Conservation (phyloP, 78 protist genomes). For the Mastigamoeba balamuthi region DNA sequence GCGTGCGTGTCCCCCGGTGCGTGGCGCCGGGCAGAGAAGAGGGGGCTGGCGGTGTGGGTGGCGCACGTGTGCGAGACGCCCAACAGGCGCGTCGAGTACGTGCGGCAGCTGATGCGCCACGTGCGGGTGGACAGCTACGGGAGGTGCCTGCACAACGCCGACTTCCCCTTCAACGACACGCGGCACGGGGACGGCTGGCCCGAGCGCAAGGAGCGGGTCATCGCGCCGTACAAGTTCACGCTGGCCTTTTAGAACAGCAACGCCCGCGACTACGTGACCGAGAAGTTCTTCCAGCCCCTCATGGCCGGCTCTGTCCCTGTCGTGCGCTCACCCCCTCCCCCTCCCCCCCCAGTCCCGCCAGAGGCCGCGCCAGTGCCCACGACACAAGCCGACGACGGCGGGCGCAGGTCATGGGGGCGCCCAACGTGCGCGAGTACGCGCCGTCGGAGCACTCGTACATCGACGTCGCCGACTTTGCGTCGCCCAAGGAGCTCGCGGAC, state of each 20-base stretch:
- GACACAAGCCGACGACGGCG: not conserved
- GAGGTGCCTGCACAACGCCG: not conserved
- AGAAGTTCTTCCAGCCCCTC: slow-evolving; percentile 4
- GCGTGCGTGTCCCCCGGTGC: too few relatives aligned
- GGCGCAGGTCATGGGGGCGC: not conserved
- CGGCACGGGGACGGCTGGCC: not conserved
- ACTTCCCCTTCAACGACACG: not conserved
- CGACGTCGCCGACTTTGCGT: not conserved
- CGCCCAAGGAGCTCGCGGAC: not conserved
- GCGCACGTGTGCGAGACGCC: too few relatives aligned
- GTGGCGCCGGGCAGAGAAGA: too few relatives aligned
- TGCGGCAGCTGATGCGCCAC: not conserved
- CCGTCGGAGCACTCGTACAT: not conserved
- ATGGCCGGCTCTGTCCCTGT: not conserved
- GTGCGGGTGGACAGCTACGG: not conserved
- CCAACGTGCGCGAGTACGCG: not conserved
- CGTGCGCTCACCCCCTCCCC: not conserved
- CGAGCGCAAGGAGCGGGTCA: not conserved
- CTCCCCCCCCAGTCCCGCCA: not conserved
- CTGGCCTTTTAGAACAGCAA: slow-evolving; percentile 1
- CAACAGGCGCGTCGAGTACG: not conserved
- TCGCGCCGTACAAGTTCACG: not conserved
- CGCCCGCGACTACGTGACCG: not conserved
- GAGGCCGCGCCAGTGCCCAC: not conserved
- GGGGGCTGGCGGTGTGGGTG: too few relatives aligned